A percentile compares a stretch with the other conserved stretches of the same genome.
phyloP scores from a whole-genome alignment of 2,329 filamentous ascomycete species.

The Ceratocystis smalleyi region DNA sequence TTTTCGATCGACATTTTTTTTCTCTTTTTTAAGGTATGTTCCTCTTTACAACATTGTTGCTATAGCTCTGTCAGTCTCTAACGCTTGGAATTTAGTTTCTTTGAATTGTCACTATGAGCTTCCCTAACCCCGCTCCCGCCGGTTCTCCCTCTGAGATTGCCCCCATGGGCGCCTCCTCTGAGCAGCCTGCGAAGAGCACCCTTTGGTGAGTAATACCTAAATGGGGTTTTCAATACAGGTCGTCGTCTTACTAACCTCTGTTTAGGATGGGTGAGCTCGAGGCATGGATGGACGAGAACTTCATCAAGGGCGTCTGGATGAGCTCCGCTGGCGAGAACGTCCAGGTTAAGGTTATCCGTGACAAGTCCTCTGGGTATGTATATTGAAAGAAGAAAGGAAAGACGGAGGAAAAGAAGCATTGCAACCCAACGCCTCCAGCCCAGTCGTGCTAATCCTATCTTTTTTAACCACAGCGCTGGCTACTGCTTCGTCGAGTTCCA shows the following conservation, averaged over 20 bases:
- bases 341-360: constrained; percentile 98
- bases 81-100: not conserved
- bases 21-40: constrained; percentile 5
- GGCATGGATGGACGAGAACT: constrained; percentile 98
- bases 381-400: not conserved
- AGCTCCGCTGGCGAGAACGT: constrained; percentile 86
- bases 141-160: constrained; percentile 22
- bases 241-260: constrained; percentile 5
- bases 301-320: constrained; percentile 80
- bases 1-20: constrained; percentile 9
- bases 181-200: constrained; percentile 41
- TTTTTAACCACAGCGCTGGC: constrained; percentile 51
- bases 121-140: constrained; percentile 17
- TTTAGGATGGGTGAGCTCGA: constrained; percentile 96
- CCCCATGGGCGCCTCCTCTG: constrained; percentile 21
- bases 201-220: constrained; percentile 32
- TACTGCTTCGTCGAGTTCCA: constrained; percentile 97
- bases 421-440: no score
- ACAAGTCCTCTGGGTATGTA: constrained; percentile 91
- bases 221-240: not conserved
- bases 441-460: constrained; percentile 17
- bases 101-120: constrained; percentile 18
- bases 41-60: not conserved
- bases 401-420: no score
- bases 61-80: not conserved